A percentile compares a stretch with the other conserved stretches of the same genome.
Conservation (phyloP, 2,329 filamentous ascomycete species). For the Juglanconis juglandina region DNA sequence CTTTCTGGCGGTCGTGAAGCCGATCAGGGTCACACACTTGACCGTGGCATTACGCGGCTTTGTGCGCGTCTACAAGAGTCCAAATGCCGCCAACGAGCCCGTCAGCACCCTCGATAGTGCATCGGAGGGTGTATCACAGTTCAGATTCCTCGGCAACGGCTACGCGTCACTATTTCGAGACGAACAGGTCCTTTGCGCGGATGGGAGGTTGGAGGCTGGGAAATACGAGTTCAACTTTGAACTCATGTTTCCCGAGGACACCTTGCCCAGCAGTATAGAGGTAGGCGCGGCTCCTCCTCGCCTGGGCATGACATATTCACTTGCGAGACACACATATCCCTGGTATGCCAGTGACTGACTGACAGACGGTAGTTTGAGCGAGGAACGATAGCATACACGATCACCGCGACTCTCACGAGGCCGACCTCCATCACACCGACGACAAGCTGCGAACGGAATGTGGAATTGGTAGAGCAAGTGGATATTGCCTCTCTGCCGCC, state of each 20-base stretch:
- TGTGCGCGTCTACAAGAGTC: conserved; percentile 74
- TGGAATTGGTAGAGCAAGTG: conserved; percentile 76
- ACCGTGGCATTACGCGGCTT: conserved; percentile 75
- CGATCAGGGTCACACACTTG: conserved; percentile 74
- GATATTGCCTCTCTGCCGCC: conserved; percentile 74
- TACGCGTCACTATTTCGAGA: conserved; percentile 81
- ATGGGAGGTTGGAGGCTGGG: conserved; percentile 70
- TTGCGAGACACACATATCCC: neutral
- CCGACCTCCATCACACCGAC: conserved; percentile 83
- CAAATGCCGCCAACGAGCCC: conserved; percentile 50
- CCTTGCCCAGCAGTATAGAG: conserved; percentile 86
- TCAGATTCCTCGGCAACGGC: conserved; percentile 69
- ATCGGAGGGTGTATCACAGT: conserved; percentile 31
- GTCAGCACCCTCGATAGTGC: conserved; percentile 39
- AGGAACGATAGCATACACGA: conserved; percentile 86
- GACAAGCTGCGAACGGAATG: conserved; percentile 73
- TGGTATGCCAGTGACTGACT: neutral
- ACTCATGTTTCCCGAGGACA: conserved; percentile 31
- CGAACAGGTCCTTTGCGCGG: conserved; percentile 74
- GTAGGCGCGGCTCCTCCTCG: conserved; percentile 51
- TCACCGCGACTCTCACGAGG: conserved; percentile 84
- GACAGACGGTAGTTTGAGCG: conserved; percentile 72
- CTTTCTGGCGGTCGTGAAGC: conserved; percentile 68
- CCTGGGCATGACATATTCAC: neutral
- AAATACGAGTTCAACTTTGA: conserved; percentile 69